These are phyloP conservation scores for Xerocomellus amylosporus DNA, from an alignment of 768 basidiomycete genomes.

Conservation along the genomic window DNA sequence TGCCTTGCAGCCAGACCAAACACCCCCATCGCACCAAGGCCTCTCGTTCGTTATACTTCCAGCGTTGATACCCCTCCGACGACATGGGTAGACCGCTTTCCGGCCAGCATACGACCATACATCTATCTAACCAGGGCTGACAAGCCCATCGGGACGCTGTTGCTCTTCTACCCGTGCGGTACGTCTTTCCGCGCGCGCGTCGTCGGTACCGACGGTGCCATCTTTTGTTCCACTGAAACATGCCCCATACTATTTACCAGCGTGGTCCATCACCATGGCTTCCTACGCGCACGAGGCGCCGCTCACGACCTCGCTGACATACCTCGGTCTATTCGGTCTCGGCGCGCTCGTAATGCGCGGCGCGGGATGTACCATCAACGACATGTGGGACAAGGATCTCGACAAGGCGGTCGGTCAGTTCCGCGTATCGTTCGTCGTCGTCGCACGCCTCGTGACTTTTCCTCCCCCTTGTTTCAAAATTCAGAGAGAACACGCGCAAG, in stretches of 20 bases:
- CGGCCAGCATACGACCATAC: constrained; percentile 67
- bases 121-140: constrained; percentile 84
- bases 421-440: neutral
- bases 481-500: constrained; percentile 83
- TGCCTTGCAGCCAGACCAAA: neutral
- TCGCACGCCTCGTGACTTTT: neutral
- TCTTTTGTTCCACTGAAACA: neutral
- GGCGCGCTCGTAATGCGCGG: constrained; percentile 96
- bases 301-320: constrained; percentile 64
- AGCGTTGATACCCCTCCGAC: constrained; percentile 16
- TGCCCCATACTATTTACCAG: constrained; percentile 38
- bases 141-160: constrained; percentile 91
- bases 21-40: neutral
- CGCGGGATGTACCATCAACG: constrained; percentile 98
- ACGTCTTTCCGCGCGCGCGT: constrained; percentile 28
- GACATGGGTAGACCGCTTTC: constrained; percentile 70
- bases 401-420: constrained; percentile 84
- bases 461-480: constrained; percentile 41
- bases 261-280: constrained; percentile 98
- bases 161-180: constrained; percentile 96
- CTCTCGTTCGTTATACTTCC: constrained; percentile 17
- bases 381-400: constrained; percentile 94
- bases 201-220: neutral
- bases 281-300: constrained; percentile 75
- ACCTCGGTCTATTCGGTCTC: constrained; percentile 78